Conservation (phyloP, 129 eudicot genomes). For the Logfia minima region DNA sequence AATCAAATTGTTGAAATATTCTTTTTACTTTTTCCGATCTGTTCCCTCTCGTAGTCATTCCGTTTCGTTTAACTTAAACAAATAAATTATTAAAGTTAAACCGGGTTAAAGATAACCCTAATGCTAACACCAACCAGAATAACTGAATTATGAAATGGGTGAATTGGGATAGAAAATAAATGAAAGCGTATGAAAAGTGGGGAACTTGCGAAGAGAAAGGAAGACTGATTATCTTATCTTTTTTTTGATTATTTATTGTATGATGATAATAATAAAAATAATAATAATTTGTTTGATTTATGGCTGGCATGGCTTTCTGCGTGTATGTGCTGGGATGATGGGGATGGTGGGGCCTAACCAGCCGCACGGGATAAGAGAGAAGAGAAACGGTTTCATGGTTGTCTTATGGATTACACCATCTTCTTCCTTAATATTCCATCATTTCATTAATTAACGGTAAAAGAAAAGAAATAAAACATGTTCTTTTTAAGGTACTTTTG, state of each 20-base stretch:
- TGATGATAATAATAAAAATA: too few species aligned
- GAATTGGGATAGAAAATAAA: neutral
- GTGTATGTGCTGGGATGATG: constrained; percentile 14
- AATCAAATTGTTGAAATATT: constrained; percentile 83
- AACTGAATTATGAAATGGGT: neutral
- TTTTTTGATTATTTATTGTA: too few species aligned
- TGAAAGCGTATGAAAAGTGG: neutral
- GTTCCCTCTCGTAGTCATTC: constrained; percentile 75
- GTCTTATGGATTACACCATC: neutral
- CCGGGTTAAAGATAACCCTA: neutral
- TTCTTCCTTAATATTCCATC: neutral
- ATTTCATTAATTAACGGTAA: too few species aligned
- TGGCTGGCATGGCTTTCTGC: neutral
- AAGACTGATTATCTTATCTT: neutral
- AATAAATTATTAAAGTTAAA: too few species aligned
- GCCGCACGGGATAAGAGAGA: neutral
- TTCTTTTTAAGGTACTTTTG: too few species aligned
- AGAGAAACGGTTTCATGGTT: neutral
- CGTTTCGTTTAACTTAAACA: neutral
- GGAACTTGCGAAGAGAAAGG: neutral
- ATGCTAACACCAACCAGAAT: neutral
- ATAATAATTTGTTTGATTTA: neutral
- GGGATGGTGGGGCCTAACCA: constrained; percentile 4
- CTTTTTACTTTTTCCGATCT: constrained; percentile 95
- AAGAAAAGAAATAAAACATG: too few species aligned